Conservation (phyloP, 2,329 filamentous ascomycete genomes). For the Coniella lustricola region DNA sequence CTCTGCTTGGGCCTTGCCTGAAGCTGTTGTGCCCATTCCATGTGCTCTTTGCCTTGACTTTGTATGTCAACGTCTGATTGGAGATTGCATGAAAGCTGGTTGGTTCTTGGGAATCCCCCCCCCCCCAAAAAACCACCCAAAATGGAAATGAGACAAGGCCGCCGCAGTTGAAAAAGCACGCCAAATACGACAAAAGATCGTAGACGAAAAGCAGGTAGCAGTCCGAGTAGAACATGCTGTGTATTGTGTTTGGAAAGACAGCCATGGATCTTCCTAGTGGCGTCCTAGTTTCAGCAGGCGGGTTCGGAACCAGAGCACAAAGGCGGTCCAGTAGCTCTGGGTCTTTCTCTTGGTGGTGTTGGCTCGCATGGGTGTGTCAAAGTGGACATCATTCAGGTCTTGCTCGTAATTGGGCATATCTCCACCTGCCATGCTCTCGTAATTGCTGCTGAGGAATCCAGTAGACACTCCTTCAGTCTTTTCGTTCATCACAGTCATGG, state of each 20-base stretch:
- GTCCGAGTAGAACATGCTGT: too few species aligned
- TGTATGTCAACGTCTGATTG: too few species aligned
- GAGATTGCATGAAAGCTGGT: too few species aligned
- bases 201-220: too few species aligned
- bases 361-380: conserved; percentile 35
- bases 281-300: conserved; percentile 38
- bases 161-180: too few species aligned
- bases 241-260: neutral
- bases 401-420: conserved; percentile 27
- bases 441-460: conserved; percentile 38
- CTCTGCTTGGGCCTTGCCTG: too few species aligned
- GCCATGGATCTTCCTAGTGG: conserved; percentile 10
- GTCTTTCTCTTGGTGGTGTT: conserved; percentile 53
- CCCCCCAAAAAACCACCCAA: too few species aligned
- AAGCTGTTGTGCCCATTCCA: too few species aligned
- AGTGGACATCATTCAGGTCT: conserved; percentile 36
- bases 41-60: too few species aligned
- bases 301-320: conserved; percentile 59
- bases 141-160: too few species aligned
- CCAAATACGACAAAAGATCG: too few species aligned
- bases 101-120: too few species aligned
- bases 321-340: conserved; percentile 54
- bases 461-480: conserved; percentile 27
- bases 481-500: conserved; percentile 24
- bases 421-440: conserved; percentile 34